phyloP scores from a whole-genome alignment of 129 eudicot genomes.

The sunflower (Helianthus annuus) region HanXRQr2.0-SUNRISE NC_035434.2:101123997-101124496 shows the following conservation, averaged over 20 bases:
- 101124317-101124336: slow-evolving; percentile 10
- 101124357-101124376: neutral
- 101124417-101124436: slow-evolving; percentile 9
- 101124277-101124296: slow-evolving; percentile 12
- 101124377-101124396: slow-evolving; percentile 9
- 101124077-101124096: too few species aligned
- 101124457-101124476: neutral
- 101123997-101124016: too few species aligned
- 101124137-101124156: too few species aligned
- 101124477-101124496: neutral
- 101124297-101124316: slow-evolving; percentile 15
- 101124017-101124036: too few species aligned
- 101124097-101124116: too few species aligned
- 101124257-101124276: neutral
- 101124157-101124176: too few species aligned
- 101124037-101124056: too few species aligned
- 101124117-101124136: too few species aligned
- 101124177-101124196: too few species aligned
- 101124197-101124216: too few species aligned
- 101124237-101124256: slow-evolving; percentile 5
- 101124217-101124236: slow-evolving; percentile 26
- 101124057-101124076: too few species aligned
- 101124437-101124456: slow-evolving; percentile 21
- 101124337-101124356: neutral
- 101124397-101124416: slow-evolving; percentile 4